These are phyloP conservation scores for Blepharisma undulans DNA, from an alignment of 169 alveolate genomes.

Conservation along the genomic window DNA sequence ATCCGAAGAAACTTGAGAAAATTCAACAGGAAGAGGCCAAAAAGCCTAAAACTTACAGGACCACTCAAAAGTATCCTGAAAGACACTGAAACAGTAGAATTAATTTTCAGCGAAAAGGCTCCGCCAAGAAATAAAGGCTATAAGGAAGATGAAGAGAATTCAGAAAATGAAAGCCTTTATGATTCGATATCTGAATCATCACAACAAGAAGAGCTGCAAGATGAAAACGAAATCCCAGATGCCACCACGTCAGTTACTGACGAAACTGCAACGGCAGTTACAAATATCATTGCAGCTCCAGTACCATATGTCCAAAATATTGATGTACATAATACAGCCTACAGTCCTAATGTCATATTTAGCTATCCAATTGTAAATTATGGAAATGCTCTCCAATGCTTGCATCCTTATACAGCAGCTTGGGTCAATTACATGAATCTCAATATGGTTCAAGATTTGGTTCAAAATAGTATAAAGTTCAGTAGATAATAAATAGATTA, in stretches of 20 bases:
- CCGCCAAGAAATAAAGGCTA: slow-evolving; percentile 1
- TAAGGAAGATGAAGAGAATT: neutral
- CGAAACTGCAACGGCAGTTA: neutral
- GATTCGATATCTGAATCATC: neutral
- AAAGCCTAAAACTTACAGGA: slow-evolving; percentile 15
- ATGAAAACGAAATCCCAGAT: neutral
- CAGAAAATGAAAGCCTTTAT: neutral
- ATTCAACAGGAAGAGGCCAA: slow-evolving; percentile 26
- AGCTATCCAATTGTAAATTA: neutral
- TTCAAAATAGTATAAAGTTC: neutral
- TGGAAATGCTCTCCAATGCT: neutral
- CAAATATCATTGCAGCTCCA: neutral
- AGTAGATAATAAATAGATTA: neutral
- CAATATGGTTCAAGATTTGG: neutral
- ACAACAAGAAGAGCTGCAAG: neutral
- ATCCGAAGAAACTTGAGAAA: slow-evolving; percentile 58
- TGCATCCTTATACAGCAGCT: neutral
- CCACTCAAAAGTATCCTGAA: slow-evolving; percentile 28
- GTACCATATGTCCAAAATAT: neutral
- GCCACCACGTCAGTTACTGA: neutral
- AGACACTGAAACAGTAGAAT: neutral
- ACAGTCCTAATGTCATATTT: neutral
- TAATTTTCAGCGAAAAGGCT: neutral
- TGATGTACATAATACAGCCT: neutral
- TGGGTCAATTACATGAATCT: neutral